Base-by-base conservation (phyloP, 768 basidiomycete species). In the Podaxis sp. region DNA sequence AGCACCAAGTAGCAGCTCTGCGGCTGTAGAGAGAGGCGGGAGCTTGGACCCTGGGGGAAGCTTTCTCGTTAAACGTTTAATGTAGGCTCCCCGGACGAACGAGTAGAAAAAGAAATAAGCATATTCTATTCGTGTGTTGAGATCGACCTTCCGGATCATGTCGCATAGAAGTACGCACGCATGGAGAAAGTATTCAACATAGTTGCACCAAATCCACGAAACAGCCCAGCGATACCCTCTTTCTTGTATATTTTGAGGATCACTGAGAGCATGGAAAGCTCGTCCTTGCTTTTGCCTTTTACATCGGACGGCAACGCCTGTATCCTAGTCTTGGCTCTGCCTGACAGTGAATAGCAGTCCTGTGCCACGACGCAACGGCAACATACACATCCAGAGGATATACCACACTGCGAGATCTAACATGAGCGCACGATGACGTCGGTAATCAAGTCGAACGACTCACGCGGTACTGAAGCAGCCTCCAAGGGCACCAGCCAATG, bases 91-190 rank as follows among this genome's bases (percentile, higher is more conserved):
- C 67, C 97, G 86, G 26, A 99, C 90, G 74, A 95, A 82, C 22
- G 95, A 92, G 74, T 99, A 98, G 80, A 97, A 99, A 83, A 96
- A 99, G 83, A 99, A 99, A 79, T 99, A 99, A 26, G 97, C 96
- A 72, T 96, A 98, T 86, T 97, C 96, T 97, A 65, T 48, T 39
- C 57, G 33, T 40, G 57, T 8, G 28, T 12, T 63, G 11, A 28
- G 26, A 51, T 51, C 11, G 39, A 38, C 5, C 36, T 22, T 4
- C 66, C 68, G 57, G 64, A 65, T 59, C 15, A 22, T 22, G 42
- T 39, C 49, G 30, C 30, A 44, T 3, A 33, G 22, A 13, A 30
- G 22, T 24, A 84, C 93, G 70, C 71, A 95, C 96, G 95, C 87
- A 91, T 92, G 40, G 95, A 96, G 75, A 99, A 99, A 1, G 95